Evolutionary conservation across 148 eudicot genomes (phyloP).

Genomic region (Rhododendron henanense): DNA sequence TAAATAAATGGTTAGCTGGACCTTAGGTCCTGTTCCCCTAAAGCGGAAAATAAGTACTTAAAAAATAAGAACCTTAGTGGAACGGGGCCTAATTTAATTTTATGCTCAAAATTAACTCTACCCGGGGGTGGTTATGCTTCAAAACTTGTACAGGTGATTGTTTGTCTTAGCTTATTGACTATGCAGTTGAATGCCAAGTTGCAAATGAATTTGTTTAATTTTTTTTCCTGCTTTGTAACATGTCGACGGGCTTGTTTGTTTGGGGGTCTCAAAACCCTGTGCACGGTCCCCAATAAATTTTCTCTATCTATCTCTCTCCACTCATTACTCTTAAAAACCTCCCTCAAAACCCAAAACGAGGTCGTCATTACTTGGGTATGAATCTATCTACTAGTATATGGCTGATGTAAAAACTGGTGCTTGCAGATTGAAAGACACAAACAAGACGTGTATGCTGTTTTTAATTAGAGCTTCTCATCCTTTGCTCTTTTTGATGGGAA

Average conservation of each 20-base stretch:
- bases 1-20: not conserved
- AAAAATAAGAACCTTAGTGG: too few relatives aligned
- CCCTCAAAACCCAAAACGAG: too few relatives aligned
- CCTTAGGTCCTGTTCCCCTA: not conserved
- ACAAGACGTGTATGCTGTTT: constrained; percentile 5
- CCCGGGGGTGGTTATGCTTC: not conserved
- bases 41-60: too few relatives aligned
- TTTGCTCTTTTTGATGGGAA: constrained; percentile 20
- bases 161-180: not conserved
- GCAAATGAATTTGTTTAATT: not conserved
- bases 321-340: not conserved
- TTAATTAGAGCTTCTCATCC: constrained; percentile 7
- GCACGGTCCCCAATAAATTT: too few relatives aligned
- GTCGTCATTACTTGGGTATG: not conserved
- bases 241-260: too few relatives aligned
- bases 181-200: not conserved
- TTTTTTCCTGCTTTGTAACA: not conserved
- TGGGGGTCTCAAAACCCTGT: too few relatives aligned
- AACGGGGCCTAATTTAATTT: not conserved
- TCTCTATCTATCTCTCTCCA: too few relatives aligned
- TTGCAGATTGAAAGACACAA: constrained; percentile 7
- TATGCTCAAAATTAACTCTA: not conserved
- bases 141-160: not conserved
- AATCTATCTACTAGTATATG: not conserved
- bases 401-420: not conserved